Evolutionary conservation across 352 stramenopile species (phyloP).

Genomic region (Pythium chondricola): DNA sequence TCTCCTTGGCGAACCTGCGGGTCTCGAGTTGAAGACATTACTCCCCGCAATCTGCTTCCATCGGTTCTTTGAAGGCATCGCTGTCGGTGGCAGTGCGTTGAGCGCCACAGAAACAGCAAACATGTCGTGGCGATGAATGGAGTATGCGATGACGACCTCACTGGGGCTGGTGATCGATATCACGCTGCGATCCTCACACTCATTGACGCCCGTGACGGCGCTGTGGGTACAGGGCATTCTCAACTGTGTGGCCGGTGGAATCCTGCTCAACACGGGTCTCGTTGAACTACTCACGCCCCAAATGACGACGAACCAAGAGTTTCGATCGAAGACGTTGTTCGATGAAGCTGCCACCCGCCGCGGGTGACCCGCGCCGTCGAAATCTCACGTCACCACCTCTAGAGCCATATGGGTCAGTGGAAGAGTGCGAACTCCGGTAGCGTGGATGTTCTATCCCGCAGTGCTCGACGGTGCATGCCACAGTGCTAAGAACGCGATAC

Average conservation of each 20-base stretch:
- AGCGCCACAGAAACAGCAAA: slow-evolving; percentile 27
- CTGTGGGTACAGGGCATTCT: slow-evolving; percentile 59
- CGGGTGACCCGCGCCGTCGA: too few species aligned
- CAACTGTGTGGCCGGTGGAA: slow-evolving; percentile 57
- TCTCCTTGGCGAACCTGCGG: slow-evolving; percentile 42
- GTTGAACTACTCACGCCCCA: slow-evolving; percentile 67
- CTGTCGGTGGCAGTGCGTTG: slow-evolving; percentile 40
- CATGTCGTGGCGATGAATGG: slow-evolving; percentile 44
- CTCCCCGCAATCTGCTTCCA: slow-evolving; percentile 65
- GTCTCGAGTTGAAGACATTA: slow-evolving; percentile 48
- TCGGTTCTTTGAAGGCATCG: slow-evolving; percentile 73
- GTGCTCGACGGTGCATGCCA: too few species aligned
- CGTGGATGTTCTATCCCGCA: too few species aligned
- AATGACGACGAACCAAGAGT: slow-evolving; percentile 58
- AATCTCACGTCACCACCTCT: too few species aligned
- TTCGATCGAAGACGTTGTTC: too few species aligned
- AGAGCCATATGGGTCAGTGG: too few species aligned
- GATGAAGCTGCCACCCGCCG: too few species aligned
- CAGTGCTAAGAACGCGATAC: too few species aligned
- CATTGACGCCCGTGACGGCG: slow-evolving; percentile 30
- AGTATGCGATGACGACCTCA: slow-evolving; percentile 51
- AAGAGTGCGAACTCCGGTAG: too few species aligned
- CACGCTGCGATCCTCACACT: slow-evolving; percentile 43
- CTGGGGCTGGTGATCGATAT: slow-evolving; percentile 56
- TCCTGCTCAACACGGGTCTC: slow-evolving; percentile 64